Evolutionary conservation across 1,284 basidiomycete species (phyloP), one percentile per base, ranked within the genome.

Genomic region (Fomitopsis schrenkii): DNA sequence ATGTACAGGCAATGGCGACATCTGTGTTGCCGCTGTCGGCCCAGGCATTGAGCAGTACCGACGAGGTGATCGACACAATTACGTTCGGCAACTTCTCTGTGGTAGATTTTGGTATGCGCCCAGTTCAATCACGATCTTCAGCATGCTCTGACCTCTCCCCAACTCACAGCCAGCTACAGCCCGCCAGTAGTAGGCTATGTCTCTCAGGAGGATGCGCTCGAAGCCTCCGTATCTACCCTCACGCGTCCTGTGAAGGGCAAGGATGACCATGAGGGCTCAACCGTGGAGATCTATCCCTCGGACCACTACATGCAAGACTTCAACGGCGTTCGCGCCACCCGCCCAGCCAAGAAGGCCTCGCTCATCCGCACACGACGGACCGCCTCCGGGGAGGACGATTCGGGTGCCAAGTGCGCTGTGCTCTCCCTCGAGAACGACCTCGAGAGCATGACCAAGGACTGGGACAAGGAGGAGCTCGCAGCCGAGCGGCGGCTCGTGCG

Each of bases 81-180:
- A 77, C 83, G 41, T 86, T 93, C 77, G 85, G 91, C 69, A 79
- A 87, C 70, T 87, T 94, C 77, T 79, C 81, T n/a, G 91, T 90
- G 66, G 81, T 79, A 74, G 71, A 78, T 14, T 65, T 76, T 26
- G 77, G 86, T 86, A 59, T 63, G 80, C 76, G 53, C 58, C 5
- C 22, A 19, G 42, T 19, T 19, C 19, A 22, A 19, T 28, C 22
- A 26, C 45, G 19, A 14, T 19, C 17, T 17, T 36, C 40, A 45
- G 22, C 14, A 50, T 30, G 33, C 19, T 14, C 33, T 38, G 33
- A 35, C 14, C 7, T 53, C 15, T 9, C 6, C 17, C n/a, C n/a
- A 2, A 17, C 5, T 54, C 10, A 38, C 35, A 19, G n/a, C 7
- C 35, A 38, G n/a, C 6, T 40, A 36, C 35, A 38, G 5, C 28